Evolutionary conservation across 2,329 filamentous ascomycete species (phyloP).

Genomic region (Sordariomycetes sp.): DNA sequence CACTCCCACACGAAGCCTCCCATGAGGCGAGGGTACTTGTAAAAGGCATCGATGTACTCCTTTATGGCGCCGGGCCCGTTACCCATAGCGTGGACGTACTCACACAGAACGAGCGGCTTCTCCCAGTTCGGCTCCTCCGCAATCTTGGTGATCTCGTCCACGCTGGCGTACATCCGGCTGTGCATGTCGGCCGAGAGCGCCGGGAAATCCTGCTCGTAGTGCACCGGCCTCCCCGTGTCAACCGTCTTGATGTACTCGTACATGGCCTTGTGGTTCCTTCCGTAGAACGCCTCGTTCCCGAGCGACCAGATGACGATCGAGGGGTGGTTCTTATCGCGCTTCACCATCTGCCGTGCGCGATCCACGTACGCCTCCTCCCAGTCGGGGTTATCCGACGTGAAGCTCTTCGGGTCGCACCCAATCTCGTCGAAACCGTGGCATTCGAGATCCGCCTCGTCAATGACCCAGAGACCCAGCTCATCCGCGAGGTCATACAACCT

Average conservation of each 20-base stretch:
- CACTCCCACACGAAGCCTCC: constrained; percentile 56
- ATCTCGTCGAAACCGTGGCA: constrained; percentile 33
- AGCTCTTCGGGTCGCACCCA: constrained; percentile 24
- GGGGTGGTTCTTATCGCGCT: constrained; percentile 45
- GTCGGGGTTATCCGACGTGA: constrained; percentile 43
- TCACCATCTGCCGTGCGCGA: constrained; percentile 48
- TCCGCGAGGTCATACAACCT: constrained; percentile 48
- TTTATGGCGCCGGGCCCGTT: constrained; percentile 55
- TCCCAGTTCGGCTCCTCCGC: constrained; percentile 26
- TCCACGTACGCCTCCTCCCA: constrained; percentile 56
- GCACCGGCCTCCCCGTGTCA: constrained; percentile 44
- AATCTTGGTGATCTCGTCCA: constrained; percentile 27
- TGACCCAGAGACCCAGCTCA: constrained; percentile 49
- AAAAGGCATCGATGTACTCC: constrained; percentile 55
- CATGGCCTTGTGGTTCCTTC: constrained; percentile 55
- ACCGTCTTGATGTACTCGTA: constrained; percentile 44
- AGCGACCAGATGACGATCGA: constrained; percentile 59
- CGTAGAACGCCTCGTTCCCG: constrained; percentile 61
- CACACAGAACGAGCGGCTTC: constrained; percentile 45
- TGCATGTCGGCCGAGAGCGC: constrained; percentile 49
- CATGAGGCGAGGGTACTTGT: constrained; percentile 33
- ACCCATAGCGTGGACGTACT: constrained; percentile 53
- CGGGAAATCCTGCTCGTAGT: constrained; percentile 50
- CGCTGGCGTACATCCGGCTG: constrained; percentile 50
- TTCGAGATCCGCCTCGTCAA: constrained; percentile 43